Base-by-base conservation (phyloP, 1,139 yeast species). In the Lodderomyces metapsilosis region DNA sequence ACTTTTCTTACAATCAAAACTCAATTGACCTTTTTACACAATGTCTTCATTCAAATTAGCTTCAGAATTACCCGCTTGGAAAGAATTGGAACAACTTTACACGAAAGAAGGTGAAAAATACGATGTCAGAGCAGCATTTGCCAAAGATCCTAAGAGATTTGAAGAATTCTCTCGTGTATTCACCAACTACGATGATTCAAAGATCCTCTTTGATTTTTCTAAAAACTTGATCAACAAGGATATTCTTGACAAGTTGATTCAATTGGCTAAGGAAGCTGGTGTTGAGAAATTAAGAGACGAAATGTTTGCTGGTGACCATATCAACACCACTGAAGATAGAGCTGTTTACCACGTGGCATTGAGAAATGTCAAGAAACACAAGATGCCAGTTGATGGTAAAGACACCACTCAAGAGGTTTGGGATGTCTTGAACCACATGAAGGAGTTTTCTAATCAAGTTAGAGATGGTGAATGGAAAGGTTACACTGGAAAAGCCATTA, bases 391-490 rank as follows among this genome's bases (percentile, higher is more conserved):
- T 48, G 96, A 92, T 60, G 97, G 96, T 54, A 69, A 70, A 54
- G 84, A 91, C 60, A 96, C 94, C 48, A 82, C 92, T 40, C 84
- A 87, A 39, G 96, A 88, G 65, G 98, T 92, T 50, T 88, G 89
- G 61, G 71, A 80, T 31, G 98, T 92, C 36, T 80, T 94, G 63
- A 81, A 83, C 57, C 98, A 92, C 79, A 89, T 92, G 92, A 87
- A 87, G 74, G 96, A 91, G 66, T 92, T 92, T 73, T 82, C 95
- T 43, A 88, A 88, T 49, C 74, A 78, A 52, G 84, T 92, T 48
- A 84, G 98, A 67, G 82, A 92, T 36, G 98, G 98, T 56, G 77
- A 74, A 52, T 91, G 98, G 97, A 88, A 82, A 58, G 98, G 98
- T 64, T 92, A 87, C 78, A 83, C 97, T 52, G 98, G 98, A 55